These are phyloP conservation scores for Suillus variegatus DNA, from an alignment of 768 basidiomycete genomes.

Conservation along the genomic window DNA sequence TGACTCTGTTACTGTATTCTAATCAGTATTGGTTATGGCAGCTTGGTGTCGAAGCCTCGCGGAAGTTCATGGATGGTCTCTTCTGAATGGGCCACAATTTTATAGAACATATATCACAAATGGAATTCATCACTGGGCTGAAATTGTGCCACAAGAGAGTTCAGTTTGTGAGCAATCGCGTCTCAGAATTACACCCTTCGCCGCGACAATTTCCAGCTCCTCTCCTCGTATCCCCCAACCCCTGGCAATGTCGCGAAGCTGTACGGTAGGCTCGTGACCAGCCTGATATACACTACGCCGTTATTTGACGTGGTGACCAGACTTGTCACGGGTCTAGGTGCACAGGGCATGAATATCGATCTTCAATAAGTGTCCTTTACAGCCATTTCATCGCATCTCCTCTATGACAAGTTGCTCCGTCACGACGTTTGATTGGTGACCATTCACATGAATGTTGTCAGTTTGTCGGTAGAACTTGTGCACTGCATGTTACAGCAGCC, in stretches of 20 bases:
- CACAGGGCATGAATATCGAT: not conserved
- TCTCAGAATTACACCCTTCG: not conserved
- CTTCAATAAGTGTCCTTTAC: not conserved
- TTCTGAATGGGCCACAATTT: conserved; percentile 37
- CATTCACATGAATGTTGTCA: not conserved
- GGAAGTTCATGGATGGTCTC: conserved; percentile 76
- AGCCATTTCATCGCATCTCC: not conserved
- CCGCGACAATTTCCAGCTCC: not conserved
- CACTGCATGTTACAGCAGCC: not conserved
- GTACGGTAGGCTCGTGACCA: not conserved
- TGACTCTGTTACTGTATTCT: not conserved
- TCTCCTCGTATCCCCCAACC: not conserved
- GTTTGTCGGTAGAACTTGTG: not conserved
- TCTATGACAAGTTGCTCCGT: not conserved
- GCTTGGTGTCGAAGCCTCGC: conserved; percentile 91
- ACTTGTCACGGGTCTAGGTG: not conserved
- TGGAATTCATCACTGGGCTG: conserved; percentile 10
- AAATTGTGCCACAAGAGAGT: not conserved
- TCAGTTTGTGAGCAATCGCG: not conserved
- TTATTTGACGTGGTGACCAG: not conserved
- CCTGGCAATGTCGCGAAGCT: not conserved
- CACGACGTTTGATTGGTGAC: not conserved
- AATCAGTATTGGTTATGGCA: conserved; percentile 30
- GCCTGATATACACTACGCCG: not conserved
- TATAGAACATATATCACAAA: not conserved